phyloP scores from a whole-genome alignment of 345 rosid species.

The Orychophragmus violaceus region DNA sequence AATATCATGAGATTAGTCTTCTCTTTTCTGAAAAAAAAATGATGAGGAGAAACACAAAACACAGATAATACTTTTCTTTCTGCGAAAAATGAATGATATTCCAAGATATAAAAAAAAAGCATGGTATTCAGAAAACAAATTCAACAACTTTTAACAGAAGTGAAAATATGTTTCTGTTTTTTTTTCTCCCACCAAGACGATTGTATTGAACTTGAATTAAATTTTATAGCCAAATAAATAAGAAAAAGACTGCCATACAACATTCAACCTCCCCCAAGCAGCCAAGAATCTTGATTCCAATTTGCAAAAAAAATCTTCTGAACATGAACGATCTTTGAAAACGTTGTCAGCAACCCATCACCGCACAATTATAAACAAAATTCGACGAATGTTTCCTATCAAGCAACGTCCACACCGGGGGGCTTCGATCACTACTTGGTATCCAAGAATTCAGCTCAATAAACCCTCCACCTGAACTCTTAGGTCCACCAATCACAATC shows the following conservation, averaged over 20 bases:
- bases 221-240: slow-evolving; percentile 13
- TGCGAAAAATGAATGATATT: not conserved
- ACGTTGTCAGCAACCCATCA: slow-evolving; percentile 71
- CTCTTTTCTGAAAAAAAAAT: too few species aligned
- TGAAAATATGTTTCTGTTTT: slow-evolving; percentile 3
- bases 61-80: not conserved
- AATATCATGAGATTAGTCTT: not conserved
- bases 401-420: slow-evolving; percentile 60
- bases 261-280: not conserved
- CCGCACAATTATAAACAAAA: slow-evolving; percentile 79
- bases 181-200: slow-evolving; percentile 8
- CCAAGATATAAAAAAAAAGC: not conserved
- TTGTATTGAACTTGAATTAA: slow-evolving; percentile 19
- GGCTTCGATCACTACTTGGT: slow-evolving; percentile 46
- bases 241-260: not conserved
- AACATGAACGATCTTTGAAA: not conserved
- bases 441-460: slow-evolving; percentile 73
- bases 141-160: slow-evolving; percentile 1
- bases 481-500: slow-evolving; percentile 61
- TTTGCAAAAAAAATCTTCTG: not conserved
- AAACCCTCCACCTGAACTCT: slow-evolving; percentile 38
- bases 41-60: not conserved
- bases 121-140: slow-evolving; percentile 6
- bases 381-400: slow-evolving; percentile 42
- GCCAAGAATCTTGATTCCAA: slow-evolving; percentile 11